Evolutionary conservation across 75 land plant genomes (phyloP), one percentile per base, ranked within the genome.

Genomic region (Cryptomeria japonica): DNA sequence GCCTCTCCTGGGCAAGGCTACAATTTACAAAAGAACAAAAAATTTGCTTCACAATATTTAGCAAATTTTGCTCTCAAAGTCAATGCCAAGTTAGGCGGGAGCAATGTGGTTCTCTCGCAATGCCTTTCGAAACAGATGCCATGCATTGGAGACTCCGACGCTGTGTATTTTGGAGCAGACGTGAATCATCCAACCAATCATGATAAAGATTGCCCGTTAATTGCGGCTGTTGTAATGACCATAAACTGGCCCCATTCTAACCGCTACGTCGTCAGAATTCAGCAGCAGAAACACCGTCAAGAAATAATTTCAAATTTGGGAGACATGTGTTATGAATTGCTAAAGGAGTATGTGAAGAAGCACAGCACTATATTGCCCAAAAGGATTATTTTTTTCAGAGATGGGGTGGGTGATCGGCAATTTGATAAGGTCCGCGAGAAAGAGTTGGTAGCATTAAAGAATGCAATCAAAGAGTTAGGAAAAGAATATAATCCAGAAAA

Each of bases 71-170:
- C 90, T 49, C 78, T 95, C 86, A 92, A 93, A 80, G 91, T 95
- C n/a, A 95, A 95, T 87, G 91, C 91, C 5, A 93, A 92, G 83
- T 90, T 93, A 75, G 94, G 94, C 46, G 96, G 94, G 14, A 88
- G 87, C 46, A 95, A 92, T 61, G 87, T 87, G 6, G 89, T 86
- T 73, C 89, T 95, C 1, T 14, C 12, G 16, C 0, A 46, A 34
- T 10, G 39, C 47, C 85, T 77, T 53, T 22, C 16, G 6, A 15
- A 15, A 3, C 39, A 4, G 5, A 4, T 39, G 0, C 42, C 46
- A 0, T 13, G 14, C 28, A 9, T 44, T 44, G 46, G 6, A 44
- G 6, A 44, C 46, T 5, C 46, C 5, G 5, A 44, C 46, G 46
- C 3, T 25, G 77, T 95, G 88, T 91, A 90, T 46, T 88, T 95